Base-by-base conservation (phyloP, 2,329 filamentous ascomycete genomes). In the Lachnellula occidentalis region DNA sequence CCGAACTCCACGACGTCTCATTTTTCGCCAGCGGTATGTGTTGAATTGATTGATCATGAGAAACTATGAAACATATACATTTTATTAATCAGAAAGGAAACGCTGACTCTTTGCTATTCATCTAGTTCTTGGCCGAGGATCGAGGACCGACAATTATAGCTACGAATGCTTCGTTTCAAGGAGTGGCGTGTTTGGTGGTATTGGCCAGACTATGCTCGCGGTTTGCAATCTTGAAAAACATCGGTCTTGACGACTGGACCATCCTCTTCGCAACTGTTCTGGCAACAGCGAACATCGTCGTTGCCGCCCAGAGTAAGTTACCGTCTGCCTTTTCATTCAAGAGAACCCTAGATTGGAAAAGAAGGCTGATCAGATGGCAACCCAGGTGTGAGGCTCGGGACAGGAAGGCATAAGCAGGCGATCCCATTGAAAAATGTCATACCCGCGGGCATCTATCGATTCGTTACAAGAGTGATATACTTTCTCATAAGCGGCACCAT, bases 121-220 rank as follows among this genome's bases (percentile, higher is more conserved):
- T 11, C 9, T 31, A 50, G 48, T 50, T n/a, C 24, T 6, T 50
- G 7, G 48, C 48, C 17, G 8, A 50, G 22, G n/a, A 50, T 50
- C 48, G 48, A 27, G 48, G 48, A 17, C 48, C 48, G 9, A 50
- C 19, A n/a, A 50, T 50, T 37, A 43, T 50, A 17, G 48, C 19
- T 7, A 43, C 42, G 11, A 50, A 50, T 43, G 48, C 48, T 1
- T 31, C 48, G 2, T 27, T 50, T 21, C 36, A 42, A 42, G 48
- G 37, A 3, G 42, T 43, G n/a, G 48, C 37, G 34, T 17, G n/a
- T 22, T 11, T 50, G 19, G 37, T 50, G n/a, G 48, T 50, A 15
- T 22, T 42, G 2, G 36, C 37, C 12, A 50, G 48, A 43, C 42
- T 50, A 17, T 17, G 17, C 6, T 50, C 48, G 21, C 19, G 48